These are phyloP conservation scores for Peronospora farinosa DNA, from an alignment of 352 stramenopile genomes.

Conservation along the genomic window DNA sequence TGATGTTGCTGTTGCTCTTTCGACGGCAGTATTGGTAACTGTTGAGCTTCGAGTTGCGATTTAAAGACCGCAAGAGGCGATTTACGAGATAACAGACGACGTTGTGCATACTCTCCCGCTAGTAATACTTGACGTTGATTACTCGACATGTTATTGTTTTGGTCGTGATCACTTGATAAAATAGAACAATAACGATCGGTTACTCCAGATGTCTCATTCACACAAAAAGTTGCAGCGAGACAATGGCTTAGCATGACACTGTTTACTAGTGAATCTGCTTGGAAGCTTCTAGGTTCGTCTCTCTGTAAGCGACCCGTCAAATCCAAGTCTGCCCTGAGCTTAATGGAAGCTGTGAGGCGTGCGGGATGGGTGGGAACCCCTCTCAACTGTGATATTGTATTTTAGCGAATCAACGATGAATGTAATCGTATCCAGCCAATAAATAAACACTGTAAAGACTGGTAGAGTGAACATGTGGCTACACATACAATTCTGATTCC, in stretches of 20 bases:
- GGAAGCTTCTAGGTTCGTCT: constrained; percentile 9
- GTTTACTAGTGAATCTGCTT: constrained; percentile 17
- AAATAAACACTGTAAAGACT: too few relatives aligned
- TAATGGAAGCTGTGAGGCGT: background rate
- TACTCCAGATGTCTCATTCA: constrained; percentile 26
- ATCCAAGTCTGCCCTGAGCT: constrained; percentile 11
- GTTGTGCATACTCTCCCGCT: constrained; percentile 32
- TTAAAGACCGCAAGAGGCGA: constrained; percentile 23
- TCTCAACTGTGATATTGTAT: constrained; percentile 5
- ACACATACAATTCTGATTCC: too few relatives aligned
- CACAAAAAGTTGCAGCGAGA: constrained; percentile 27
- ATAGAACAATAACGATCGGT: constrained; percentile 21
- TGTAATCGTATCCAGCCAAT: constrained; percentile 3
- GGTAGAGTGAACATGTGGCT: too few relatives aligned
- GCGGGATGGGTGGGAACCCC: constrained; percentile 15
- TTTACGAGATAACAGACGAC: constrained; percentile 19
- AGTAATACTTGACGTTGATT: constrained; percentile 32
- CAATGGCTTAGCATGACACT: constrained; percentile 27
- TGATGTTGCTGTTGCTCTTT: constrained; percentile 7
- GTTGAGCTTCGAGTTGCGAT: constrained; percentile 21
- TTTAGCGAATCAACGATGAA: background rate
- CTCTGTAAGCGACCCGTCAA: constrained; percentile 26
- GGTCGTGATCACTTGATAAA: constrained; percentile 9
- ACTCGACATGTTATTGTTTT: constrained; percentile 14
- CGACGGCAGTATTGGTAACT: constrained; percentile 5